Evolutionary conservation across 495 filamentous ascomycete genomes (phyloP).

Genomic region (Pseudoneurospora amorphoporcata): DNA sequence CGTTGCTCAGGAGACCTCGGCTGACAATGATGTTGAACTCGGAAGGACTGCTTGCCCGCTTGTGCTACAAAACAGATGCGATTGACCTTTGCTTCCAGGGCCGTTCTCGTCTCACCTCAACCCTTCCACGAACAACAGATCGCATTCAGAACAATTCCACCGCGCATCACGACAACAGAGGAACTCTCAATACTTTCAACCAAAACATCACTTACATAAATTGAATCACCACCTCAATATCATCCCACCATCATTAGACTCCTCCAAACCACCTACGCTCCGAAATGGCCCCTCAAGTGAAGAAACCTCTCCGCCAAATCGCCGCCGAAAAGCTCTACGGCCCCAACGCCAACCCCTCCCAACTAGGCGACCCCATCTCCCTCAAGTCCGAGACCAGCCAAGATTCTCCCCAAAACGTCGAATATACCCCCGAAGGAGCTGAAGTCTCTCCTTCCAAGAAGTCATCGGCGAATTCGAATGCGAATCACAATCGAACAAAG

Average conservation of each 20-base stretch:
- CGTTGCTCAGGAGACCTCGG: neutral
- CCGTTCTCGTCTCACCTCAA: neutral
- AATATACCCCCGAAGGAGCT: neutral
- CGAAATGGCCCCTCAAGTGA: neutral
- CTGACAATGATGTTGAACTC: neutral
- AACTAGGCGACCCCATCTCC: slow-evolving; percentile 31
- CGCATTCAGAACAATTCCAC: neutral
- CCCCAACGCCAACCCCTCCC: slow-evolving; percentile 27
- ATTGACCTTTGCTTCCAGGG: neutral
- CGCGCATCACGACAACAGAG: neutral
- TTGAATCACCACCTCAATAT: too few relatives aligned
- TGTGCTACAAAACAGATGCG: neutral
- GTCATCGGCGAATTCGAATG: neutral
- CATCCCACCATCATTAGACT: too few relatives aligned
- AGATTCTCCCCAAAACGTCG: neutral
- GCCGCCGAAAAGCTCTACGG: slow-evolving; percentile 28
- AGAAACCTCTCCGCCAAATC: slow-evolving; percentile 16
- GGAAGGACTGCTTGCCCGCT: neutral
- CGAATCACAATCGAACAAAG: neutral
- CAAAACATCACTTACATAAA: neutral
- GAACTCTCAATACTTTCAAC: neutral
- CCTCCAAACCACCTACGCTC: neutral
- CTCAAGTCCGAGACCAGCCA: slow-evolving; percentile 31
- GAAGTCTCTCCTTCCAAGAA: neutral
- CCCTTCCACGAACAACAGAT: too few relatives aligned